phyloP scores from a whole-genome alignment of 768 basidiomycete genomes.

The Serpula lacrymans region DNA sequence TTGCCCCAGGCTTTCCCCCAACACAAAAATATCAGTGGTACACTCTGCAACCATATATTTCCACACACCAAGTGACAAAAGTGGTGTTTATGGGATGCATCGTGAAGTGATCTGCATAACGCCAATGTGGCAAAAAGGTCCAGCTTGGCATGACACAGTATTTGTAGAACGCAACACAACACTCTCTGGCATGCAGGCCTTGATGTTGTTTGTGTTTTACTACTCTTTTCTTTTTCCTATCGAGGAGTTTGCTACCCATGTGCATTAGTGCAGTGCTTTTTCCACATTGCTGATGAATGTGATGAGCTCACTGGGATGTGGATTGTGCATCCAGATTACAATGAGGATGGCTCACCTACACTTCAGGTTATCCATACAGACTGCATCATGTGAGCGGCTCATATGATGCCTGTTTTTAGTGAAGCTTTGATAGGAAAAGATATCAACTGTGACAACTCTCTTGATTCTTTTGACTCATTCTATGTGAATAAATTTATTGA shows the following conservation, averaged over 20 bases:
- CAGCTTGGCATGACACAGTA: constrained; percentile 22
- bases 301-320: constrained; percentile 32
- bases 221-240: constrained; percentile 30
- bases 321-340: constrained; percentile 20
- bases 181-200: constrained; percentile 25
- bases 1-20: too few relatives aligned
- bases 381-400: constrained; percentile 23
- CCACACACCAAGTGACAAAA: constrained; percentile 28
- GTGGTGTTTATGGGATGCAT: constrained; percentile 25
- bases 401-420: constrained; percentile 26
- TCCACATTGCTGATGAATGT: constrained; percentile 5
- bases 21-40: constrained; percentile 9
- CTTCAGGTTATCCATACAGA: constrained; percentile 20
- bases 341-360: neutral
- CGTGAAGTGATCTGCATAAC: constrained; percentile 24
- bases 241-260: constrained; percentile 8
- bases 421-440: constrained; percentile 10
- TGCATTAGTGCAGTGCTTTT: constrained; percentile 29
- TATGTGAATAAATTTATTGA: constrained; percentile 29
- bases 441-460: constrained; percentile 12
- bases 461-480: constrained; percentile 19
- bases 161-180: constrained; percentile 22
- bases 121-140: constrained; percentile 16
- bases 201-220: constrained; percentile 19
- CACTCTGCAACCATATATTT: constrained; percentile 24